A percentile compares a stretch with the other conserved stretches of the same genome.
These are phyloP conservation scores for Coemansia javaensis DNA, from an alignment of 192 early-diverging fungal species.

Conservation along the genomic window DNA sequence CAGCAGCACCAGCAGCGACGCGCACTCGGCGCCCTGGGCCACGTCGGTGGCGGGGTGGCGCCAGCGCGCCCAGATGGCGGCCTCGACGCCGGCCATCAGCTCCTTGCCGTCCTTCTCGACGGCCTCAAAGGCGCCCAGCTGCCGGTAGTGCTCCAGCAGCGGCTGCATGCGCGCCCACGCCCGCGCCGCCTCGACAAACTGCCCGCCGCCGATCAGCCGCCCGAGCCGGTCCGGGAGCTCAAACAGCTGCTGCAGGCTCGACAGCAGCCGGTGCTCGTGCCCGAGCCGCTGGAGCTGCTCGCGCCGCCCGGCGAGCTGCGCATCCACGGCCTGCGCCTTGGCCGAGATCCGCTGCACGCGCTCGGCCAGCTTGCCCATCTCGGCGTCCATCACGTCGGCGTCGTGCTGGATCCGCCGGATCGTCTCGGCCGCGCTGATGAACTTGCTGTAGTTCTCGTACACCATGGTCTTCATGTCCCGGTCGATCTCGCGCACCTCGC, in stretches of 20 bases:
- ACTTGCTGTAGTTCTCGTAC: conserved; percentile 98
- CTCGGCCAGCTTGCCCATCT: conserved; percentile 69
- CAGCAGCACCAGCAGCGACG: conserved; percentile 37
- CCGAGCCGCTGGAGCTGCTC: conserved; percentile 69
- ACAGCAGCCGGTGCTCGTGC: conserved; percentile 65
- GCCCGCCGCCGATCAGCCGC: conserved; percentile 52
- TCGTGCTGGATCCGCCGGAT: conserved; percentile 82
- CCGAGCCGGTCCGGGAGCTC: conserved; percentile 75
- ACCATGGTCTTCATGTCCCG: conserved; percentile 96
- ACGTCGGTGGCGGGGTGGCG: conserved; percentile 13
- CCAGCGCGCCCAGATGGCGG: conserved; percentile 54
- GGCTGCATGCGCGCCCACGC: conserved; percentile 67
- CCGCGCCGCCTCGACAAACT: conserved; percentile 71
- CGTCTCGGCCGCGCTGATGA: conserved; percentile 91
- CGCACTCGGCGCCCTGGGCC: conserved; percentile 33
- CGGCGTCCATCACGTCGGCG: conserved; percentile 79
- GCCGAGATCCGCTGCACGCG: conserved; percentile 64
- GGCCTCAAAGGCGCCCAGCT: conserved; percentile 68
- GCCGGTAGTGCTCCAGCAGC: conserved; percentile 72
- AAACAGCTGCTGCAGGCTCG: conserved; percentile 84
- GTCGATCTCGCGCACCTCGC: conserved; percentile 82
- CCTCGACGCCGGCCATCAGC: conserved; percentile 69
- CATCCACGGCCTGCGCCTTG: conserved; percentile 53
- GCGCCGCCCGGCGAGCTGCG: conserved; percentile 59
- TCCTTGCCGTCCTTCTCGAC: conserved; percentile 76